phyloP scores from a whole-genome alignment of 2,329 filamentous ascomycete genomes.

The Purpureocillium takamizusanense region DNA sequence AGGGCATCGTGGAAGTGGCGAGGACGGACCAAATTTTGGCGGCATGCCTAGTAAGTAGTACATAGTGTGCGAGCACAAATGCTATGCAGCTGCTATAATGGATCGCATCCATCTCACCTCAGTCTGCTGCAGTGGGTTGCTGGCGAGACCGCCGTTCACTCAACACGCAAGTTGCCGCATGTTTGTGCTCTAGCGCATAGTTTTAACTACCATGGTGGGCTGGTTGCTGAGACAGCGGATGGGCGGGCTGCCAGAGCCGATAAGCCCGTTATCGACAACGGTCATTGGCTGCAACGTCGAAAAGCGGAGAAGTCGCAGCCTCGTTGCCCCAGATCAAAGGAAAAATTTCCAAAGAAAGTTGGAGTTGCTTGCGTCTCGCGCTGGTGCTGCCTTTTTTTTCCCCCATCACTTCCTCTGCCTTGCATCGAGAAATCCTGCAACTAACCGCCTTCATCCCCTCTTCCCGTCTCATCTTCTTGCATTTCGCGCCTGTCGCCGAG shows the following conservation, averaged over 20 bases:
- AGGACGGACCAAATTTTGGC: no score
- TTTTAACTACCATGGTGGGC: no score
- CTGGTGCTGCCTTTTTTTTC: not conserved
- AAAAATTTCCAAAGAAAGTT: constrained; percentile 24
- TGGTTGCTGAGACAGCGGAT: constrained; percentile 25
- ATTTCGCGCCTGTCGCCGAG: not conserved
- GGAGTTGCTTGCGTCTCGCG: not conserved
- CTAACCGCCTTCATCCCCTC: not conserved
- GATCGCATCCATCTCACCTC: no score
- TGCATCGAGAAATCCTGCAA: constrained; percentile 1
- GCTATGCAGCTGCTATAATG: no score
- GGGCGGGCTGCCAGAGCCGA: constrained; percentile 14
- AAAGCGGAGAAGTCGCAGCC: constrained; percentile 6
- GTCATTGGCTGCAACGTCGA: constrained; percentile 13
- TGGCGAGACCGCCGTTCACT: no score
- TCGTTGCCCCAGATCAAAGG: constrained; percentile 9
- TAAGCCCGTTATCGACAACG: constrained; percentile 19
- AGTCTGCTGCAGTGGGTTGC: no score
- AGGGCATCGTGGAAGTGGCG: no score
- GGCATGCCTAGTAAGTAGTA: no score
- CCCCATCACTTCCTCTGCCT: not conserved
- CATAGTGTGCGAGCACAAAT: no score
- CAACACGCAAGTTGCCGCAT: no score
- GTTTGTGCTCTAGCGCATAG: no score
- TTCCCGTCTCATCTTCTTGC: not conserved